Base-by-base conservation (phyloP, 345 rosid genomes). In the Pistacia vera region DNA sequence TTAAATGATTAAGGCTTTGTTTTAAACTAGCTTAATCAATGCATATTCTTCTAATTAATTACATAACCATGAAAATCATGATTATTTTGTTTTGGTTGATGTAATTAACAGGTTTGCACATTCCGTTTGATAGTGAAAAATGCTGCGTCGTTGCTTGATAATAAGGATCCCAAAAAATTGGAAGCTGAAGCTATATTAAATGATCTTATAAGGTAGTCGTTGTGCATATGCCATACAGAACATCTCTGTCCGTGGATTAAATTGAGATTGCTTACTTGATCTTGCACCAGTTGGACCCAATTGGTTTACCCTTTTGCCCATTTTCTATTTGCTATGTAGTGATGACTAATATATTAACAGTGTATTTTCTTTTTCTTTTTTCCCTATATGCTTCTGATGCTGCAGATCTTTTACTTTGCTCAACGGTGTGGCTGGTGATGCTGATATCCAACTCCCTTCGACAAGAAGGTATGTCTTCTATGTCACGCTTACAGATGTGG, bases 101-200 rank as follows among this genome's bases (percentile, higher is more conserved):
- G 22, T 62, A 28, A 63, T 80, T 30, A 28, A 20, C 88, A 93
- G 98, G 99, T 96, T 85, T 96, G 98, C 78, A 96, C 98, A 48
- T 96, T 96, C 72, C 84, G 86, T 75, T 90, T 93, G 85, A 84
- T 96, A 78, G 88, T 92, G 81, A 96, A 96, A 85, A 96, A 96
- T 81, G 99, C 98, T 41, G 82, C 98, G 81, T 96, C 98, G 0
- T 85, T 96, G 84, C 91, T 96, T 77, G 97, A 86, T 74, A 84
- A 92, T 57, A 91, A 85, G 75, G 93, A 93, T 74, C 95, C 97
- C 55, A 82, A 83, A 52, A 96, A 90, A 87, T 74, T 93, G 80
- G 90, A 88, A 76, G 96, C 98, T 49, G 98, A 96, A 88, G 90
- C 83, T 66, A 82, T 86, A 73, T 85, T 93, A 38, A 71, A 81